A percentile compares a stretch with the other conserved stretches of the same genome.
These are phyloP conservation scores for Millerago galiae DNA, from an alignment of 805 yeast genomes.

Conservation along the genomic window DNA sequence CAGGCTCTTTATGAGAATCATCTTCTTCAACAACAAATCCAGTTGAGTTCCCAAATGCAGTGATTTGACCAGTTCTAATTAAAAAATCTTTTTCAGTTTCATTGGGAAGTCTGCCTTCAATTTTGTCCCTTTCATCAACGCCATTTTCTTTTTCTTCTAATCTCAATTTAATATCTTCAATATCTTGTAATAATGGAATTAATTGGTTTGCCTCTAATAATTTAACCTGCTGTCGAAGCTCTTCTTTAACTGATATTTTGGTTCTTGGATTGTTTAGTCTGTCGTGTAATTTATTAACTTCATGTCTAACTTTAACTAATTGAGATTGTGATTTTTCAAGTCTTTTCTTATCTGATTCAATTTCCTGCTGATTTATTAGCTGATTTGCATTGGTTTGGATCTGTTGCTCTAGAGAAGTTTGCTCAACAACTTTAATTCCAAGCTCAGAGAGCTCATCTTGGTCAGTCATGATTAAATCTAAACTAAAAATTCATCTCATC, in stretches of 20 bases:
- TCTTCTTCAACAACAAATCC: conserved; percentile 42
- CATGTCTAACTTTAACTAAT: conserved; percentile 35
- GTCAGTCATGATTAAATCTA: neutral
- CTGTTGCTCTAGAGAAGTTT: conserved; percentile 66
- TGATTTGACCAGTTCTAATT: conserved; percentile 84
- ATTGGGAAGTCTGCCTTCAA: conserved; percentile 42
- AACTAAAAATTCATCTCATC: neutral
- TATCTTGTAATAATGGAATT: conserved; percentile 48
- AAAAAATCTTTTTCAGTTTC: conserved; percentile 77
- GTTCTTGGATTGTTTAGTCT: conserved; percentile 46
- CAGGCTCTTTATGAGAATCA: conserved; percentile 14
- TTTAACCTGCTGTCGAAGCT: conserved; percentile 46
- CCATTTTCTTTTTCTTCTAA: conserved; percentile 27
- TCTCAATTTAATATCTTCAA: conserved; percentile 52
- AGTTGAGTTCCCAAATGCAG: conserved; percentile 78
- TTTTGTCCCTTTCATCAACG: no score
- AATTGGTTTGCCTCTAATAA: conserved; percentile 46
- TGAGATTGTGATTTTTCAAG: conserved; percentile 58
- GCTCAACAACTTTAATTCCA: conserved; percentile 66
- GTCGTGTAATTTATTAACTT: conserved; percentile 40
- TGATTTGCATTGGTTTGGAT: conserved; percentile 66
- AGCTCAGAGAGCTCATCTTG: conserved; percentile 4
- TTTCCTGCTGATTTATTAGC: conserved; percentile 52
- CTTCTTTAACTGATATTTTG: conserved; percentile 58
- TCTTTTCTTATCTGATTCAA: conserved; percentile 69